Percentiles rank a stretch among this genome's conserved stretches.
These are phyloP conservation scores for Colletotrichum destructivum DNA, from an alignment of 2,329 filamentous ascomycete genomes.

Conservation along the genomic window DNA sequence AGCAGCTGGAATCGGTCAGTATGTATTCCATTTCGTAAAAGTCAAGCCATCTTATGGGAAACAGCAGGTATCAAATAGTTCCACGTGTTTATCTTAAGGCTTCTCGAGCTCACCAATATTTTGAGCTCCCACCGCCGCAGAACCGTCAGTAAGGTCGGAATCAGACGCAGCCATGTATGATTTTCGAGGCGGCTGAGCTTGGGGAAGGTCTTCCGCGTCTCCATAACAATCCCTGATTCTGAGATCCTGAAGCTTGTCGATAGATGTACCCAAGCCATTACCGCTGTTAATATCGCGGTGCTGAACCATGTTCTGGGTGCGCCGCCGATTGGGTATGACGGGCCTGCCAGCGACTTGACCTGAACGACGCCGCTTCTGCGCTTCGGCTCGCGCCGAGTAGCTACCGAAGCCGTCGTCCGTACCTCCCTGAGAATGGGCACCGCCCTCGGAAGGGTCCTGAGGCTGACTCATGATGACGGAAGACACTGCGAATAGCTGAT, in stretches of 20 bases:
- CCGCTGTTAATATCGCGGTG: background rate
- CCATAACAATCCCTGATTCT: background rate
- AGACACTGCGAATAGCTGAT: background rate
- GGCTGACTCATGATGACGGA: background rate
- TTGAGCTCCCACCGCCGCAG: background rate
- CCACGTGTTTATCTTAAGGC: no score
- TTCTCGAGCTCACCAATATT: no score
- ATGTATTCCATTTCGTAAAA: no score
- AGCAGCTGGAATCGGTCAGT: background rate
- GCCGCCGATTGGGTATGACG: background rate
- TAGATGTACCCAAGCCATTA: background rate
- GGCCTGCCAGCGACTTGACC: background rate
- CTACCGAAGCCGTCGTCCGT: no score
- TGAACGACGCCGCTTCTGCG: background rate
- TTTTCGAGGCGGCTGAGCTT: background rate
- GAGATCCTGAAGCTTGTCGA: background rate
- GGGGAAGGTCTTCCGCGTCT: background rate
- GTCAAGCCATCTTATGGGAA: background rate
- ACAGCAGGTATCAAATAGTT: no score
- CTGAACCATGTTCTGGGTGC: background rate
- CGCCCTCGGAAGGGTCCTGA: background rate
- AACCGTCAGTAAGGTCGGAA: background rate
- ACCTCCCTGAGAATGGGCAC: background rate
- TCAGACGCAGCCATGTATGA: background rate
- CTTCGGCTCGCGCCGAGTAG: background rate